Evolutionary conservation across 441 rosid species (phyloP), one percentile per base, ranked within the genome.

Genomic region (Bruguiera hainesii): DNA sequence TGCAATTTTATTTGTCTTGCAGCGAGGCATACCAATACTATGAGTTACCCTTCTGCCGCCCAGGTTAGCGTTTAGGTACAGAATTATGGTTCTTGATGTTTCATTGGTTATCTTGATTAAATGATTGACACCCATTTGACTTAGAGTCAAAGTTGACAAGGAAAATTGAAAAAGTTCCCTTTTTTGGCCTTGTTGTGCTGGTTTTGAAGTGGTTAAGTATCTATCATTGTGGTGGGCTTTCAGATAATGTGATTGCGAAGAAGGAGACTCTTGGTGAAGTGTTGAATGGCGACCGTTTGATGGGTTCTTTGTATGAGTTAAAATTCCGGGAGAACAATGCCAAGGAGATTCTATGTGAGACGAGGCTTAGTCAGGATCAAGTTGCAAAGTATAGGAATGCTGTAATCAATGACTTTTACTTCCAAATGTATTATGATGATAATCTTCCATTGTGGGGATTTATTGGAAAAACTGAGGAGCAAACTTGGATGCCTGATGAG

Each of bases 401-500:
- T 61, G 77, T 91, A 48, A 51, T 64, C 31, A 73, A 84, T 76
- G 96, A 91, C 58, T 93, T 79, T 72, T 93, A 93, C 82, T 93
- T 88, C 75, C 95, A 91, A 67, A 86, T 93, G 89, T 87, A 91
- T 71, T 85, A 78, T 61, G 95, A 91, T 61, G 95, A 91, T 19
- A 95, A 88, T 82, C 93, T 93, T 31, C 97, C 97, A 18, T 71
- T 91, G 28, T 93, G 96, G 98, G 98, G 96, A 58, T 93, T 85
- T 77, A 33, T 91, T 66, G 98, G 97, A 42, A 93, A 89, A 85
- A 71, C 76, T 53, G 97, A 90, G 71, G 78, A 75, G 5, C 81
- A 72, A 51, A 78, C 81, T 56, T 66, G 71, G 82, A 68, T 63
- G 64, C 74, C 19, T 11, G 67, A 61, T 48, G 74, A 74, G 72